Evolutionary conservation across 352 stramenopile genomes (phyloP), one percentile per base, ranked within the genome.

Genomic region (Pythium rishiriense): DNA sequence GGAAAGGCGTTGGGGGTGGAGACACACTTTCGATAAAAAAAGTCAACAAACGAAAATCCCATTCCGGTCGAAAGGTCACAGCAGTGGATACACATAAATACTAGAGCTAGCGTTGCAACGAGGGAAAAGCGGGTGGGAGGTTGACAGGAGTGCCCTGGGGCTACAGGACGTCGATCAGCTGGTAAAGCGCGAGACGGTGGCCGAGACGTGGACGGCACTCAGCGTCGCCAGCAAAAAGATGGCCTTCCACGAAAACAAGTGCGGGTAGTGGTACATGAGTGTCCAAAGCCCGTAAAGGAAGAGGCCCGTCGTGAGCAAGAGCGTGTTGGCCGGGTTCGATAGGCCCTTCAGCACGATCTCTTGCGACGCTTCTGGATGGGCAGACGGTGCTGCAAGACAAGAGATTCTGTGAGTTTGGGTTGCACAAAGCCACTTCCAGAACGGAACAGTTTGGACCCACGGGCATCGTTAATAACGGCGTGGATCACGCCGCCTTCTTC

Each of bases 181-280:
- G n/a, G 76, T 74, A 57, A 91, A 74, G 37, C 79, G 70, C 31
- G 80, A 85, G 19, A 88, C 72, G 1, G 72, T 58, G 15, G 79
- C 78, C 29, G 79, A 89, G 45, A 91, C 65, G 70, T 93, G 82
- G 60, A 76, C 64, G 35, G 72, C 68, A 21, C 79, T 93, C 53
- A 93, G 76, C 25, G 84, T 26, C 21, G 75, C 69, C 24, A 93
- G 70, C 66, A 93, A n/a, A n/a, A 85, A 50, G 55, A 86, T 76
- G 28, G 81, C 76, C 59, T 87, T 91, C 84, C 82, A 91, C 29
- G 82, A 81, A 50, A 91, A 91, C 4, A 90, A 71, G 49, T 93
- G 77, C 29, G 84, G 84, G 58, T 85, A 88, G 68, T 93, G 78
- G 63, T 91, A 91, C 41, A 91, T 74, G n/a, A 90, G 62, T 53